Evolutionary conservation across 768 basidiomycete genomes (phyloP), one percentile per base, ranked within the genome.

Genomic region (Mycena indigotica): DNA sequence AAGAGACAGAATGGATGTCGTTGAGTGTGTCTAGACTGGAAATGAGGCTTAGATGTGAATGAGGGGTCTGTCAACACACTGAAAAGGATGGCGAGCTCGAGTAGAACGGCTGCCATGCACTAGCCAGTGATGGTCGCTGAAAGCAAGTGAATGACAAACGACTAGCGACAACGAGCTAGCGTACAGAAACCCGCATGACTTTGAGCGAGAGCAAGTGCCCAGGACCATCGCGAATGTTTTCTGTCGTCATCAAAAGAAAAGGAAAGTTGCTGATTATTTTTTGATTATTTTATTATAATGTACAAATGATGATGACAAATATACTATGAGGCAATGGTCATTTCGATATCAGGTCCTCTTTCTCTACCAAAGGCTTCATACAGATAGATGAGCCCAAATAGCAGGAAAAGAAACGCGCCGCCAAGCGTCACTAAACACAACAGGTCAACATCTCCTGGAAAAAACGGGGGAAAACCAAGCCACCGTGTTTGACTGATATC

Each of bases 401-500:
- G 67, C 38, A 89, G 72, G 76, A 91, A 90, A 16, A 90, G 83
- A 2, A 69, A 69, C 15, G 86, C 84, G 28, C 87, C 88, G 50
- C 84, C 82, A 17, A 88, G 74, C 1, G 89, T 89, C 50, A 90
- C 88, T 89, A 8, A 26, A 41, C 2, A 21, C 4, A 3, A 26
- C 28, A 13, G 25, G 52, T 30, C 46, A 39, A 24, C 28, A 35
- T 35, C 4, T 5, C 15, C 56, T 52, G 55, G 6, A 21, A 29
- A 19, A 35, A 52, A 61, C 35, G 67, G 32, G 52, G 46, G 50
- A 44, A 57, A 40, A 23, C 29, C 35, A 45, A 75, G 89, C 58
- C 55, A 95, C 94, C 90, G 69, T 95, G 89, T 72, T 96, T 98
- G 46, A 97, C 91, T 17, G 93, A 95, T 61, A 99, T 92, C 75